Evolutionary conservation across 495 filamentous ascomycete species (phyloP), one percentile per base, ranked within the genome.

Genomic region (Xylaria longipes): DNA sequence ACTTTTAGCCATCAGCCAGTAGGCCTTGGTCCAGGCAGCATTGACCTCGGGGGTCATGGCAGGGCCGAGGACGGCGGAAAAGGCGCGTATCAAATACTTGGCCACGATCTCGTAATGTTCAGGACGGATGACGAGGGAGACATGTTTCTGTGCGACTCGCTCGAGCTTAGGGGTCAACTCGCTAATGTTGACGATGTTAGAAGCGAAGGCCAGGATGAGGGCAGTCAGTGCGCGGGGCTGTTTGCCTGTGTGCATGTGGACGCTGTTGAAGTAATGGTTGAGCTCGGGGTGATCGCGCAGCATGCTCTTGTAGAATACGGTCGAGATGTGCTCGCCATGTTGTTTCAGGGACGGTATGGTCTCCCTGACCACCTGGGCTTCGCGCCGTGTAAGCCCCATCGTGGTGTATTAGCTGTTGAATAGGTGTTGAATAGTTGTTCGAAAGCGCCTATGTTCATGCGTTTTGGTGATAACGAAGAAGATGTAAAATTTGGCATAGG

Each of bases 61-160:
- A 20, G 87, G 84, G 11, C 91, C 90, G 17, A 93, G 87, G 0
- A 93, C 89, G 67, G 88, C 84, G 41, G 84, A 85, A 83, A 93
- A 92, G 11, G 91, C 89, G 54, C 83, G 84, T 65, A 94, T 82
- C 11, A 93, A 84, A 78, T 89, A 89, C 72, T 86, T 89, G 69
- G 86, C 91, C 7, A 94, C 91, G 50, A 91, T 87, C 54, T 88
- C 81, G 80, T 93, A 93, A 71, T 92, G 86, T 15, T 91, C 89
- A 22, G 91, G 90, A 70, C 84, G 81, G 79, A 94, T 89, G 80
- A 88, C 87, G 41, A 93, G 85, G 0, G 89, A 92, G 71, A 89
- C 91, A 74, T 94, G 91, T 78, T 93, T 93, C 78, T 91, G 85
- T 80, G 89, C 89, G 76, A 94, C 92, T 70, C 90, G 84, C 80